Conservation (phyloP, 257 asterid species). For the Striga asiatica region DNA sequence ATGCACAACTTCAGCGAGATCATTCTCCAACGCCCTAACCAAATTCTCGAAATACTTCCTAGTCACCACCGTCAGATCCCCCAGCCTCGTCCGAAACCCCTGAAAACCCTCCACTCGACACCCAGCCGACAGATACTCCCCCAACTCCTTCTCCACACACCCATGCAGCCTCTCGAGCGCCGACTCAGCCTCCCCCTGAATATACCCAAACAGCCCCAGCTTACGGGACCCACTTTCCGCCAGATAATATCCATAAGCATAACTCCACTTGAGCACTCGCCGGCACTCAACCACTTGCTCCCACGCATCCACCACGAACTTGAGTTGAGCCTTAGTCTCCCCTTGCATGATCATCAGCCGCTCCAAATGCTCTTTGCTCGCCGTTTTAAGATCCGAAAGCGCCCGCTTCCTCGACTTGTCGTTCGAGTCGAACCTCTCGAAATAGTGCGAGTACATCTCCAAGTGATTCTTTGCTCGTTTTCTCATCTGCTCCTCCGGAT, state of each 20-base stretch:
- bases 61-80: not conserved
- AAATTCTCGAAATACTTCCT: not conserved
- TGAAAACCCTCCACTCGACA: not conserved
- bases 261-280: not conserved
- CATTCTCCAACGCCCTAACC: conserved; percentile 86
- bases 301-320: not conserved
- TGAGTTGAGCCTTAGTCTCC: not conserved
- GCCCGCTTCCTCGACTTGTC: not conserved
- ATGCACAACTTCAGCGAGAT: no score
- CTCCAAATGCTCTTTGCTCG: not conserved
- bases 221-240: not conserved
- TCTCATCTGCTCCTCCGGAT: conserved; percentile 1
- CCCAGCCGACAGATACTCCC: not conserved
- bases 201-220: not conserved
- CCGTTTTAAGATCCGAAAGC: not conserved
- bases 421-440: not conserved
- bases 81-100: not conserved
- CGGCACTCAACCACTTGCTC: not conserved
- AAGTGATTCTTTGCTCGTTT: not conserved
- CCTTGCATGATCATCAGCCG: not conserved
- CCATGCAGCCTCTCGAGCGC: not conserved
- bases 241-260: not conserved
- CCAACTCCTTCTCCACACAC: not conserved
- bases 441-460: not conserved
- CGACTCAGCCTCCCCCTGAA: not conserved